Conservation (phyloP, 441 rosid species). For the Geranium incanum region DNA sequence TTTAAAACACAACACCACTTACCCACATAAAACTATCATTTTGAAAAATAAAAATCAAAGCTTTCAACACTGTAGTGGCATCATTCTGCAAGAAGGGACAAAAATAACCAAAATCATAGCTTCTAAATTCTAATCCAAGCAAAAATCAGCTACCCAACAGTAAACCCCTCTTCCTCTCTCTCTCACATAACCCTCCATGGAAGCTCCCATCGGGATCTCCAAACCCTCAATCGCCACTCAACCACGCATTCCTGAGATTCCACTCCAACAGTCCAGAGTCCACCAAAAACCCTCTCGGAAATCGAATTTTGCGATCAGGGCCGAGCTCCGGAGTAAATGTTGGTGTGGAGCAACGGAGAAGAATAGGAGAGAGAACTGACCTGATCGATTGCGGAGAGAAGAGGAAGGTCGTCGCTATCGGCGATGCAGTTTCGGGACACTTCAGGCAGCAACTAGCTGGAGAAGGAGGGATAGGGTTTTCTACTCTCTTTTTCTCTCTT, state of each 20-base stretch:
- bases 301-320: neutral
- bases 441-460: neutral
- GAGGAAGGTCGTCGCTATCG: neutral
- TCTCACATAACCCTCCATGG: neutral
- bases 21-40: neutral
- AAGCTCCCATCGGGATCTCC: neutral
- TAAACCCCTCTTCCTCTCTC: neutral
- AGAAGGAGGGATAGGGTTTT: neutral
- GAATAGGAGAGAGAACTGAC: neutral
- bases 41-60: neutral
- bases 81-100: neutral
- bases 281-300: neutral
- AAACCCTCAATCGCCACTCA: neutral
- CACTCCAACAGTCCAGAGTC: neutral
- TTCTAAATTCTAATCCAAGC: neutral
- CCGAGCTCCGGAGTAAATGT: constrained; percentile 7
- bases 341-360: neutral
- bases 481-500: neutral
- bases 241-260: neutral
- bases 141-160: neutral
- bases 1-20: neutral
- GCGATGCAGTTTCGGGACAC: neutral
- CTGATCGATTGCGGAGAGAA: neutral
- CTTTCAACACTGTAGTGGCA: neutral
- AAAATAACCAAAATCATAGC: neutral